Percentiles rank a stretch among this genome's conserved stretches.
Evolutionary conservation across 352 stramenopile species (phyloP).

Genomic region (Globisporangium spinosum): DNA sequence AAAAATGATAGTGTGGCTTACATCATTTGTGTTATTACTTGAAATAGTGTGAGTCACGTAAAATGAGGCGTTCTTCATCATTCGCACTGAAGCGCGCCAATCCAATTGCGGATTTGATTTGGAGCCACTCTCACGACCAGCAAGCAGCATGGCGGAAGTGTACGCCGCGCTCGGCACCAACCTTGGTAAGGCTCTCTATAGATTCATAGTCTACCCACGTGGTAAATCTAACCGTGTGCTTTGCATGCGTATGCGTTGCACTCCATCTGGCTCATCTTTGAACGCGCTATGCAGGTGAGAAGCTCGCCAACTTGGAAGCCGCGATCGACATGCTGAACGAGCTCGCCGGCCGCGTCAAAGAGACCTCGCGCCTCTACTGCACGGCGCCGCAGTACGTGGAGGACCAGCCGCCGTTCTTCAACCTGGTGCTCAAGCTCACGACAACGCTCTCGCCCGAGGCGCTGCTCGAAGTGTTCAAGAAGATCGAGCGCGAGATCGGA

Average conservation of each 20-base stretch:
- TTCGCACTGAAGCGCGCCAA: background rate
- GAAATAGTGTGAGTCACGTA: background rate
- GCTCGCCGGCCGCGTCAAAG: slow-evolving; percentile 44
- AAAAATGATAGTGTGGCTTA: background rate
- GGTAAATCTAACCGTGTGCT: background rate
- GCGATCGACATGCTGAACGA: slow-evolving; percentile 49
- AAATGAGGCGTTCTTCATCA: background rate
- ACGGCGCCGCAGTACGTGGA: slow-evolving; percentile 94
- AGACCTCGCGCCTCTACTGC: slow-evolving; percentile 91
- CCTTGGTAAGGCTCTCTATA: slow-evolving; percentile 36
- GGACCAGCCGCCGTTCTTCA: slow-evolving; percentile 94
- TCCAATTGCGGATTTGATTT: background rate
- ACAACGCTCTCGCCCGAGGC: slow-evolving; percentile 74
- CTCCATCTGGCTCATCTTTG: slow-evolving; percentile 1
- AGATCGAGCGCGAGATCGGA: slow-evolving; percentile 88
- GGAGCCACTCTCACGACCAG: background rate
- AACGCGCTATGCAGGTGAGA: slow-evolving; percentile 43
- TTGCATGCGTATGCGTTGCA: background rate
- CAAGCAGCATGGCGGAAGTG: slow-evolving; percentile 7
- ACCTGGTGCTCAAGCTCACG: slow-evolving; percentile 88
- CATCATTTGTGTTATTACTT: background rate
- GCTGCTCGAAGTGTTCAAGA: slow-evolving; percentile 86
- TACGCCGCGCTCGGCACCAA: slow-evolving; percentile 76
- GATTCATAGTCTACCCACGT: background rate
- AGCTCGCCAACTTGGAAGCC: slow-evolving; percentile 60